A percentile compares a stretch with the other conserved stretches of the same genome.
These are phyloP conservation scores for Rosa rugosa DNA, from an alignment of 306 rosid genomes.

Conservation along the genomic window DNA sequence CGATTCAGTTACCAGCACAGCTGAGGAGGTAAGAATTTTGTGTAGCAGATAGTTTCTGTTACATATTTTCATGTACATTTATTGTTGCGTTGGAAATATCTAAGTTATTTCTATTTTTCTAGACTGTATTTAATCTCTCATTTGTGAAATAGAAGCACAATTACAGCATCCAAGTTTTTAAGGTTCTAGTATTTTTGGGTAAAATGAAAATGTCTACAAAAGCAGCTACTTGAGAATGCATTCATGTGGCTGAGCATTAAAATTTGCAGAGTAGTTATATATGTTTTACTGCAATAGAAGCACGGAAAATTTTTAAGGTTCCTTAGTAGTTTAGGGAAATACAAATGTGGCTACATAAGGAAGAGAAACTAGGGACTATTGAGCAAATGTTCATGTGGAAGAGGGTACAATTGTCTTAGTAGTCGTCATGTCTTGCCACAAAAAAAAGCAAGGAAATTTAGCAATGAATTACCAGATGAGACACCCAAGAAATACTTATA, in stretches of 20 bases:
- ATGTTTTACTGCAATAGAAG: neutral
- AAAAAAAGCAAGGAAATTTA: neutral
- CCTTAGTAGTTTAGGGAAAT: no score
- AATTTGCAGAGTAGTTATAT: neutral
- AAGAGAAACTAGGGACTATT: no score
- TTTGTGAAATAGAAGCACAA: slow-evolving; percentile 1
- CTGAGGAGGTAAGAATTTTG: slow-evolving; percentile 63
- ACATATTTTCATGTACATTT: neutral
- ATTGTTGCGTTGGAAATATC: slow-evolving; percentile 1
- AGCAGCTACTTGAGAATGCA: neutral
- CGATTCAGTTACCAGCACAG: slow-evolving; percentile 67
- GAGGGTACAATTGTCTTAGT: no score
- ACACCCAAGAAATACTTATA: neutral
- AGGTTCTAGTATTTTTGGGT: neutral
- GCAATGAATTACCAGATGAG: neutral
- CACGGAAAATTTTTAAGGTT: no score
- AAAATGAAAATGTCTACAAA: neutral
- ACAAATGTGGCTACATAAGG: no score
- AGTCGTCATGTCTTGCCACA: no score
- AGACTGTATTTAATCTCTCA: neutral
- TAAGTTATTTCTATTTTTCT: no score
- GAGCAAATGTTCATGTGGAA: no score
- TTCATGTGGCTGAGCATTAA: neutral
- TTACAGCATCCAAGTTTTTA: neutral
- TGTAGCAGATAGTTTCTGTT: neutral